Evolutionary conservation across 805 yeast species (phyloP).

Genomic region (Candida koratica): DNA sequence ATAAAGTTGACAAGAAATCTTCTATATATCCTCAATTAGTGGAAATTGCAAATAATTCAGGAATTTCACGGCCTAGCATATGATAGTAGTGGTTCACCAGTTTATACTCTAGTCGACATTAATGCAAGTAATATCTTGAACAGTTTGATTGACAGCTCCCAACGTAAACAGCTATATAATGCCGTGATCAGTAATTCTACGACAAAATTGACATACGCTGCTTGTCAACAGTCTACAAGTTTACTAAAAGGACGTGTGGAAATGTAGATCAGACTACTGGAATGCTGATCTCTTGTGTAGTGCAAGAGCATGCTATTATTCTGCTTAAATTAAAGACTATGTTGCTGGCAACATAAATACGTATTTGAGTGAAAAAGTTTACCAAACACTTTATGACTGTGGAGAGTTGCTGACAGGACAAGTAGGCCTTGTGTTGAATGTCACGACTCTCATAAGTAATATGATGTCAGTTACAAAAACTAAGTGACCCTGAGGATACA

Average conservation of each 20-base stretch:
- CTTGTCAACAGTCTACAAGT: not conserved
- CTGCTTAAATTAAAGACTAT: not conserved
- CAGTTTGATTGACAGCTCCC: not conserved
- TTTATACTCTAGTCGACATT: not conserved
- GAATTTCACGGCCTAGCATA: not conserved
- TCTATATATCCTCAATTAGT: conserved; percentile 1
- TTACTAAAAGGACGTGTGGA: conserved; percentile 1
- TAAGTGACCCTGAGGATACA: not conserved
- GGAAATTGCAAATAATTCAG: not conserved
- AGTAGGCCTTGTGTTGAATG: not conserved
- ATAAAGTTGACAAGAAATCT: too few species aligned
- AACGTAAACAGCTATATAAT: conserved; percentile 1
- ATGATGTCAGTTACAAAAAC: not conserved
- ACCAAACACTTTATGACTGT: not conserved
- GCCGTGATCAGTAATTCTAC: conserved; percentile 1
- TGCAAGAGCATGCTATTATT: not conserved
- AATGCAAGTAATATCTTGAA: conserved; percentile 1
- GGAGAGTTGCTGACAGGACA: not conserved
- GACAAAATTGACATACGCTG: not conserved
- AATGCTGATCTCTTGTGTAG: conserved; percentile 1
- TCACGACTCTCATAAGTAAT: not conserved
- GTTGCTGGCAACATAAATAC: not conserved
- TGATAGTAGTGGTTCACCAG: not conserved
- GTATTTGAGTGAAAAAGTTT: not conserved
- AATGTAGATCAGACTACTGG: not conserved